Evolutionary conservation across 805 yeast genomes (phyloP).

Genomic region (Teunomyces aglyptinius): DNA sequence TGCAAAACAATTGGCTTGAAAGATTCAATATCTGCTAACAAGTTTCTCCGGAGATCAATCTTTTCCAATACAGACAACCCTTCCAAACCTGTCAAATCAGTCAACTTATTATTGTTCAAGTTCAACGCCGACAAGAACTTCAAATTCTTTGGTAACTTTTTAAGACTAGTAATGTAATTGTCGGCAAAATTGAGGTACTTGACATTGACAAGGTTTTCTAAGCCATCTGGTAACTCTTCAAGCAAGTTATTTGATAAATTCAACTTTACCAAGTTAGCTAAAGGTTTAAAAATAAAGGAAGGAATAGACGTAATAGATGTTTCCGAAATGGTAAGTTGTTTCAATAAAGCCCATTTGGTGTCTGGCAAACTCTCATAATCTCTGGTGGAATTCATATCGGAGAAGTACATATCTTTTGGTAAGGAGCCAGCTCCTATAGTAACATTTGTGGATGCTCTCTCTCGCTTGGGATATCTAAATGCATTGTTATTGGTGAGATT

Average conservation of each 20-base stretch:
- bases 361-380: constrained; percentile 30
- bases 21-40: constrained; percentile 30
- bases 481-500: constrained; percentile 15
- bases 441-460: constrained; percentile 20
- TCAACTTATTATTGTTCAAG: constrained; percentile 48
- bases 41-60: constrained; percentile 52
- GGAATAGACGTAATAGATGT: constrained; percentile 39
- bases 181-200: constrained; percentile 47
- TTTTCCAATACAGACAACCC: constrained; percentile 43
- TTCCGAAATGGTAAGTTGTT: constrained; percentile 41
- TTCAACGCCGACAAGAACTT: constrained; percentile 44
- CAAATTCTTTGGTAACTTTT: constrained; percentile 34
- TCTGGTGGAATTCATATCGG: constrained; percentile 9
- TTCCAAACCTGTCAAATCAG: constrained; percentile 45
- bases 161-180: constrained; percentile 36
- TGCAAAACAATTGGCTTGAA: constrained; percentile 37
- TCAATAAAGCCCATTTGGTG: constrained; percentile 38
- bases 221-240: constrained; percentile 51
- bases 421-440: constrained; percentile 27
- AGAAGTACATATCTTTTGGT: constrained; percentile 16
- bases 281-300: constrained; percentile 36
- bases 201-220: constrained; percentile 46
- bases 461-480: constrained; percentile 24
- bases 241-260: constrained; percentile 57
- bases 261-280: constrained; percentile 41